Evolutionary conservation across 805 yeast genomes (phyloP), one percentile per base, ranked within the genome.

Genomic region (Candida golubevii): DNA sequence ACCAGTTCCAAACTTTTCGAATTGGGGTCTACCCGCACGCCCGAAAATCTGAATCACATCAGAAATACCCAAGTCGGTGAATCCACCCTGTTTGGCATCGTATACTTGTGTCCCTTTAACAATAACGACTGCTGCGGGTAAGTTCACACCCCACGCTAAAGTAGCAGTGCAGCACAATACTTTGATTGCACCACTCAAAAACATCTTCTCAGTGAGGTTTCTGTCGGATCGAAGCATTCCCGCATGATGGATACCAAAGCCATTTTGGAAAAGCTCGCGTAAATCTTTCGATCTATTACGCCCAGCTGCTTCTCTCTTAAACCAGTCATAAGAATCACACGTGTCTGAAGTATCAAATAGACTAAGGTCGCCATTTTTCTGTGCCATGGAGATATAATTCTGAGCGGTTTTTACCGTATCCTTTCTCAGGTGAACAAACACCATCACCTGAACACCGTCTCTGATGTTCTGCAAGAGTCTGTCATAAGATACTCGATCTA

Each of bases 21-120:
- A 93, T 56, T 95, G 99, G 0, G 99, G 99, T 66, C 99, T 81
- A 67, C 99, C 99, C 26, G 99, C 99, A 71, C 99, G 85, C 55
- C 99, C 99, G 68, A 93, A 93, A 53, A 93, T 93, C 70, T 93
- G 99, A 49, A 95, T 85, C 33, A 93, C 96, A 67, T 93, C 99
- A 0, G 97, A 85, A 13, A 93, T 91, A 1, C 98, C 98, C 33
- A 95, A 70, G 60, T 93, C 99, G 2, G 84, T 79, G 58, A 82
- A 88, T 0, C 99, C 99, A 75, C 99, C 99, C 42, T 84, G 85
- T 60, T 90, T 88, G 0, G 98, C 77, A 60, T 93, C 95, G 60
- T 93, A 93, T 0, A 93, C 89, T 59, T 91, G 96, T 0, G 99
- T 93, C 0, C 99, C 99, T 58, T 93, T 93, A 29, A 93, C 82